Evolutionary conservation across 2,329 filamentous ascomycete species (phyloP), one percentile per base, ranked within the genome.

Genomic region (Nannizziopsis arthrosporioides): DNA sequence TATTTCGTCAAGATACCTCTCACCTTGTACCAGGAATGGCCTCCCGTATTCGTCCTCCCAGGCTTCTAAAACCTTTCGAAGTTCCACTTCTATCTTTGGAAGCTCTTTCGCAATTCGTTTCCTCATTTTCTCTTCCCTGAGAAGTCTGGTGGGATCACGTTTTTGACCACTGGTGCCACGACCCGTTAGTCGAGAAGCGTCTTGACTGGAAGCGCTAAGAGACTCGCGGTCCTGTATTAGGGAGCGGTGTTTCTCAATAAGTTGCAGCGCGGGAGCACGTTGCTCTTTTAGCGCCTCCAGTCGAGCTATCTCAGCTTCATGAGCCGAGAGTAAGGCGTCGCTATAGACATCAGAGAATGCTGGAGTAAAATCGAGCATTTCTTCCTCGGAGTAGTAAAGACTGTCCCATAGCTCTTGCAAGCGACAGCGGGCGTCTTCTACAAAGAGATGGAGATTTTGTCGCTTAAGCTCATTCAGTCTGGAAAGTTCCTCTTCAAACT

Each of bases 311-410:
- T 98, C 93, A 15, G 83, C 81, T 70, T 98, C 92, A 60, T 98
- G 93, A 0, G 92, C 89, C 55, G 94, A 89, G 0, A 98, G 77
- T 8, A 98, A 76, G 3, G 92, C 92, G 63, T 98, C 92, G 58
- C 88, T 95, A 68, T 93, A 95, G 15, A 95, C 90, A 62, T 96
- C 92, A 9, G 88, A 94, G 63, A 96, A 96, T 37, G 89, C 92
- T 0, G 93, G 92, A 0, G 89, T 92, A 58, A 98, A 98, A 56
- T 95, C 89, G 49, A 96, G 78, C 89, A 96, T 96, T 69, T 98
- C 92, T 60, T 98, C 92, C 63, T 98, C 92, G 0, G 86, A 94
- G 61, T 93, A 89, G 70, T 92, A 96, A 1, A 98, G 71, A 0
- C 80, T 75, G 62, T 98, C 92, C 92, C 93, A 98, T 0, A 98